phyloP scores from a whole-genome alignment of 164 flowering plant genomes.

The Annona cherimola region DNA sequence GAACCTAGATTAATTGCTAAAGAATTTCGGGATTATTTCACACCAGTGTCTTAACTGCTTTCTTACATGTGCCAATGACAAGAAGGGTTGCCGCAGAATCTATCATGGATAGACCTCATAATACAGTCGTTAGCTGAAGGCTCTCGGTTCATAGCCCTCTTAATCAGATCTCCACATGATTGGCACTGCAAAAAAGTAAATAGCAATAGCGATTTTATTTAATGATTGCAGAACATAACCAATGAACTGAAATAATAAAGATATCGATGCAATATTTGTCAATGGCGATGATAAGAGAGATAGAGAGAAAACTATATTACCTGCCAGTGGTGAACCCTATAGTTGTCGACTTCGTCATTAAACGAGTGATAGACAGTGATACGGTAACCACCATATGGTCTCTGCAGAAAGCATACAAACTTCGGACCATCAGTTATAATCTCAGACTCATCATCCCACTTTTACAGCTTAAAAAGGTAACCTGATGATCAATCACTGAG shows the following conservation, averaged over 20 bases:
- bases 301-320: constrained; percentile 2
- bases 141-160: constrained; percentile 16
- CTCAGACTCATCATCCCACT: neutral
- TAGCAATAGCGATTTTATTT: neutral
- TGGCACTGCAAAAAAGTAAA: constrained; percentile 11
- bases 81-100: constrained; percentile 6
- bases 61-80: constrained; percentile 18
- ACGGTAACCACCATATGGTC: constrained; percentile 17
- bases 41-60: neutral
- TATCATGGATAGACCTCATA: neutral
- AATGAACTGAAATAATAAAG: neutral
- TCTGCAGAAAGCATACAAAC: constrained; percentile 7
- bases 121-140: constrained; percentile 17
- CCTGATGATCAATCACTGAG: constrained; percentile 17
- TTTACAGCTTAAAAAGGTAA: constrained; percentile 5
- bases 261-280: neutral
- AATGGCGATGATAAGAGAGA: neutral
- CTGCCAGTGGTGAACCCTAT: constrained; percentile 15
- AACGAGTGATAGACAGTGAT: constrained; percentile 13
- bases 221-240: neutral
- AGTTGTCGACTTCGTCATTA: constrained; percentile 11
- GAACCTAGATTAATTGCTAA: too few species aligned
- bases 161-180: constrained; percentile 17
- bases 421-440: neutral
- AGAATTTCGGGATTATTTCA: neutral